A percentile compares a stretch with the other conserved stretches of the same genome.
phyloP scores from a whole-genome alignment of 225 moss, liverwort and hornwort species.

The Ulota crispa region DNA sequence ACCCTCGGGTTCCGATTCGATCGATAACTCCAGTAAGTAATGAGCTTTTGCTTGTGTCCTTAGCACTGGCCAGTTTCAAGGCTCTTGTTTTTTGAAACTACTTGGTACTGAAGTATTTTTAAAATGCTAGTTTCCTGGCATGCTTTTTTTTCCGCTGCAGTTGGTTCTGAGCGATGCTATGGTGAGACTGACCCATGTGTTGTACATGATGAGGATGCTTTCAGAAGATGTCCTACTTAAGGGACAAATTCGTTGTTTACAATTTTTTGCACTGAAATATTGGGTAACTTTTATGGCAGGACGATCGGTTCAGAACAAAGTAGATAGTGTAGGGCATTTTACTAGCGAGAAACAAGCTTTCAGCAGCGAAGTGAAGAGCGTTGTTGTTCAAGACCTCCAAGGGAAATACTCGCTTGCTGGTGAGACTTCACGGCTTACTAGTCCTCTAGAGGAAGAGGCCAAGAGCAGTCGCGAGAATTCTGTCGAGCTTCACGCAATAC shows the following conservation, averaged over 20 bases:
- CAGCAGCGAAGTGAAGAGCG: constrained; percentile 16
- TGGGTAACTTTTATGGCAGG: constrained; percentile 20
- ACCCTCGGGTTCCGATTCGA: constrained; percentile 24
- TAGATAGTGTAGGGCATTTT: constrained; percentile 24
- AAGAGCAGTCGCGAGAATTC: constrained; percentile 34
- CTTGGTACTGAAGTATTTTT: neutral
- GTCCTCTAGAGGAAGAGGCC: constrained; percentile 27
- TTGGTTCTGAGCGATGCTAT: neutral
- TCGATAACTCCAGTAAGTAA: constrained; percentile 41
- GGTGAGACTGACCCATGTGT: neutral
- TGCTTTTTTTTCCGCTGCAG: neutral
- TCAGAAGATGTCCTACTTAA: neutral
- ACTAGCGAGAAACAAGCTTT: constrained; percentile 8
- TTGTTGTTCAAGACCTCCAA: constrained; percentile 20
- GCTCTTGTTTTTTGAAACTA: neutral
- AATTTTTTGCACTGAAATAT: neutral
- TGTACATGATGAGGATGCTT: neutral
- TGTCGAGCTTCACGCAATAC: constrained; percentile 23
- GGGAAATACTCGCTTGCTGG: constrained; percentile 18
- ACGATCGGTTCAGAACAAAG: constrained; percentile 33
- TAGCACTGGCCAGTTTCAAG: neutral
- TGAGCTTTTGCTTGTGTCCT: neutral
- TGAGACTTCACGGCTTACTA: constrained; percentile 28
- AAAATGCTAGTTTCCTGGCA: neutral
- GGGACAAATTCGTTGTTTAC: neutral